A percentile compares a stretch with the other conserved stretches of the same genome.
phyloP scores from a whole-genome alignment of 2,329 filamentous ascomycete genomes.

The Fusarium tanahbumbuense region DNA sequence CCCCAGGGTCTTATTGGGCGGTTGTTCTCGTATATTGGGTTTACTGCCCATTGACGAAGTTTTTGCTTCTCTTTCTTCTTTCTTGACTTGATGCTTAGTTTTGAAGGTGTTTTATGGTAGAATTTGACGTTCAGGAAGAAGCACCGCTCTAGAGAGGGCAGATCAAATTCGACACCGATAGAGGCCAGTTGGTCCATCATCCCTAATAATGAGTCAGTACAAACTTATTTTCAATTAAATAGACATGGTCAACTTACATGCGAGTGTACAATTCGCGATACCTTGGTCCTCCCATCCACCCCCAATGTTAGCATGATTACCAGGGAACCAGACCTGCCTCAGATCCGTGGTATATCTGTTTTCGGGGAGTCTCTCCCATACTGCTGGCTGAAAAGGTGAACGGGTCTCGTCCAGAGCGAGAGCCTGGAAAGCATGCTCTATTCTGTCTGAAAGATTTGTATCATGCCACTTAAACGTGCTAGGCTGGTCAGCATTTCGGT shows the following conservation, averaged over 20 bases:
- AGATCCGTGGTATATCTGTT: conserved; percentile 57
- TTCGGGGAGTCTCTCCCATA: conserved; percentile 62
- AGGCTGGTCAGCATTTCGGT: conserved; percentile 46
- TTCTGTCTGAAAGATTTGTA: conserved; percentile 62
- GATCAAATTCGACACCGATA: conserved; percentile 63
- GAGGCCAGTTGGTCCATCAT: conserved; percentile 68
- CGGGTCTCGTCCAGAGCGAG: conserved; percentile 69
- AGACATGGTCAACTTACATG: conserved; percentile 49
- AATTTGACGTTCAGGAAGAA: conserved; percentile 51
- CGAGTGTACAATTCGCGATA: conserved; percentile 54
- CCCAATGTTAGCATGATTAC: conserved; percentile 76
- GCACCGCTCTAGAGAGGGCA: conserved; percentile 55
- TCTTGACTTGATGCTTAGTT: conserved; percentile 19
- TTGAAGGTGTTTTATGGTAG: conserved; percentile 45
- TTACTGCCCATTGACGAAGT: conserved; percentile 57
- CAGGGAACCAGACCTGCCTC: conserved; percentile 74
- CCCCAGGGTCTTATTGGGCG: conserved; percentile 61
- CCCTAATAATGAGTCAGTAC: conserved; percentile 51
- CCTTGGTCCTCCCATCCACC: conserved; percentile 71
- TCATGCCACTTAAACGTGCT: conserved; percentile 64
- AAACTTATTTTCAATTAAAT: neutral
- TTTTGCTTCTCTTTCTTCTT: conserved; percentile 32
- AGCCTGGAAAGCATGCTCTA: conserved; percentile 70
- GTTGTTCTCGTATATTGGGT: conserved; percentile 61
- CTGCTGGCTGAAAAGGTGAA: conserved; percentile 64